These are phyloP conservation scores for Coccomyxa sp. DNA, from an alignment of 139 green algal genomes.

Conservation along the genomic window DNA sequence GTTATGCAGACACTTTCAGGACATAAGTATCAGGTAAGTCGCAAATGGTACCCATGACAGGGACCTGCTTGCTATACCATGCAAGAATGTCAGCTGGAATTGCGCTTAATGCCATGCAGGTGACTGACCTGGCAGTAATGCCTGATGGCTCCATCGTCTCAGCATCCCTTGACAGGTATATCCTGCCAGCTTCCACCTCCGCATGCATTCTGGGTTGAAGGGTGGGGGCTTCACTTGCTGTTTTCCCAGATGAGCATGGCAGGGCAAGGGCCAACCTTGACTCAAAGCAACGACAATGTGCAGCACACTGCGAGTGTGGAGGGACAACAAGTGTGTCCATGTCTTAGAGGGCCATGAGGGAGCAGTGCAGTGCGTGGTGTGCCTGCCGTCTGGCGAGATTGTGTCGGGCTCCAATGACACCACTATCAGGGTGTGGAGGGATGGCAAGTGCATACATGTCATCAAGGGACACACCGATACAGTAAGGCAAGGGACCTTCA, in stretches of 20 bases:
- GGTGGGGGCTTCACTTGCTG: background rate
- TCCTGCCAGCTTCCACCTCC: background rate
- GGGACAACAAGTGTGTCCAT: conserved; percentile 30
- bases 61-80: background rate
- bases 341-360: conserved; percentile 71
- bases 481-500: conserved; percentile 58
- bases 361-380: conserved; percentile 72
- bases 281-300: no score
- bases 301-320: conserved; percentile 79
- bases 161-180: conserved; percentile 75
- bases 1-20: conserved; percentile 49
- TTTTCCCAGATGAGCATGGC: background rate
- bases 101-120: conserved; percentile 25
- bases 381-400: conserved; percentile 59
- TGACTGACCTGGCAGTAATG: conserved; percentile 68
- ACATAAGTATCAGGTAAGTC: conserved; percentile 75
- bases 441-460: conserved; percentile 48
- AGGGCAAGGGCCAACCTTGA: no score
- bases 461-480: conserved; percentile 79
- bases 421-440: conserved; percentile 48
- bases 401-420: conserved; percentile 73
- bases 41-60: no score
- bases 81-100: background rate
- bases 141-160: conserved; percentile 66
- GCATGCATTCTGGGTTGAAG: background rate